phyloP scores from a whole-genome alignment of 768 basidiomycete species.

The Holtermannia corniformis region DNA sequence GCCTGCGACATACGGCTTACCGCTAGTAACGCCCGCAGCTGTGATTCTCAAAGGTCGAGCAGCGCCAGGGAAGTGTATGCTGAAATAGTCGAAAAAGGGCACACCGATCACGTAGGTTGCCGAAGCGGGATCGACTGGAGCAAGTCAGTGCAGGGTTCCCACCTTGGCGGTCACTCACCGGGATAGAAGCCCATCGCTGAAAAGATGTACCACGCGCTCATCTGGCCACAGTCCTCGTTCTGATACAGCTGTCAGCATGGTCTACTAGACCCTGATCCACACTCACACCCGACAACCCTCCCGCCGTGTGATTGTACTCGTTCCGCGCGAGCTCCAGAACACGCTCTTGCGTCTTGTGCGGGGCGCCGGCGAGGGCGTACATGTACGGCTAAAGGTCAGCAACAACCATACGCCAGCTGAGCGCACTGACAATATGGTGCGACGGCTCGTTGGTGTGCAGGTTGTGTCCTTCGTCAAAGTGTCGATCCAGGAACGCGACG shows the following conservation, averaged over 20 bases:
- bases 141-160: not conserved
- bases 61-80: conserved; percentile 50
- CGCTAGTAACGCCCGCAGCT: conserved; percentile 51
- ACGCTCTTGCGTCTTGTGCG: conserved; percentile 61
- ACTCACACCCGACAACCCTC: conserved; percentile 62
- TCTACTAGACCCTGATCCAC: no score
- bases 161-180: conserved; percentile 16
- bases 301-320: conserved; percentile 60
- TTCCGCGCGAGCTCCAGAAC: conserved; percentile 56
- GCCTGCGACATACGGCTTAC: conserved; percentile 54
- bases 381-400: conserved; percentile 52
- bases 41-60: conserved; percentile 46
- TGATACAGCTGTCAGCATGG: conserved; percentile 32
- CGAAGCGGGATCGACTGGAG: conserved; percentile 63
- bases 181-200: conserved; percentile 72
- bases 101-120: conserved; percentile 64
- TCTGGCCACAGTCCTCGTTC: conserved; percentile 86
- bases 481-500: conserved; percentile 47
- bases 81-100: conserved; percentile 52
- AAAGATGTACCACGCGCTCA: conserved; percentile 83
- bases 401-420: not conserved
- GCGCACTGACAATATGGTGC: conserved; percentile 57
- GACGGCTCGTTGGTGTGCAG: conserved; percentile 81
- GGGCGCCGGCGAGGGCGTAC: conserved; percentile 62
- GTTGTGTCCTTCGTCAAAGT: conserved; percentile 53